Percentiles rank a stretch among this genome's conserved stretches.
These are phyloP conservation scores for Aspergillus unguis DNA, from an alignment of 2,329 filamentous ascomycete species.

Conservation along the genomic window DNA sequence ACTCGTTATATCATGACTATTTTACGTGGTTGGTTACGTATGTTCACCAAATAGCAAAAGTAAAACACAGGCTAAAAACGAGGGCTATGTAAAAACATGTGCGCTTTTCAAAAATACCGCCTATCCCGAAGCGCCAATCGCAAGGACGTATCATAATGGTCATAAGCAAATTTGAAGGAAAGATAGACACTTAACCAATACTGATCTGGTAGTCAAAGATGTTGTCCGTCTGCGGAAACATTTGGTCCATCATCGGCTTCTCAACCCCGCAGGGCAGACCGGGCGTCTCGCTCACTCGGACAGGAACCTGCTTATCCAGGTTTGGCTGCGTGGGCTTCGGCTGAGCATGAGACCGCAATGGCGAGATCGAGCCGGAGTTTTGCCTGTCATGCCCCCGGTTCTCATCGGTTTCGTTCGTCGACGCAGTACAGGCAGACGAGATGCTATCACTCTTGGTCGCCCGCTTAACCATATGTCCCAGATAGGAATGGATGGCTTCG, in stretches of 20 bases:
- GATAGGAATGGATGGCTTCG: constrained; percentile 36
- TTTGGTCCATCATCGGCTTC: constrained; percentile 2
- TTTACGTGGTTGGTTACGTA: too few relatives aligned
- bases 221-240: constrained; percentile 1
- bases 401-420: too few relatives aligned
- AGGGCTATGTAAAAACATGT: too few relatives aligned
- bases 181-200: not conserved
- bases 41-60: too few relatives aligned
- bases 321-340: not conserved
- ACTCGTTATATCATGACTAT: too few relatives aligned
- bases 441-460: constrained; percentile 22
- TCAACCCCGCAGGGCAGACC: constrained; percentile 4
- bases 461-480: constrained; percentile 38
- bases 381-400: too few relatives aligned
- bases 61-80: too few relatives aligned
- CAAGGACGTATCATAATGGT: too few relatives aligned
- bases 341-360: not conserved
- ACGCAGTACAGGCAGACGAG: not conserved
- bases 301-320: not conserved
- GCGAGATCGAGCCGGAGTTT: not conserved
- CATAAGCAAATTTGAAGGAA: not conserved
- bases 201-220: constrained; percentile 7
- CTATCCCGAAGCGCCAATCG: too few relatives aligned
- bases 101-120: not conserved
- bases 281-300: not conserved